Evolutionary conservation across 495 filamentous ascomycete species (phyloP), one percentile per base, ranked within the genome.

Genomic region (Penicillium silybi): DNA sequence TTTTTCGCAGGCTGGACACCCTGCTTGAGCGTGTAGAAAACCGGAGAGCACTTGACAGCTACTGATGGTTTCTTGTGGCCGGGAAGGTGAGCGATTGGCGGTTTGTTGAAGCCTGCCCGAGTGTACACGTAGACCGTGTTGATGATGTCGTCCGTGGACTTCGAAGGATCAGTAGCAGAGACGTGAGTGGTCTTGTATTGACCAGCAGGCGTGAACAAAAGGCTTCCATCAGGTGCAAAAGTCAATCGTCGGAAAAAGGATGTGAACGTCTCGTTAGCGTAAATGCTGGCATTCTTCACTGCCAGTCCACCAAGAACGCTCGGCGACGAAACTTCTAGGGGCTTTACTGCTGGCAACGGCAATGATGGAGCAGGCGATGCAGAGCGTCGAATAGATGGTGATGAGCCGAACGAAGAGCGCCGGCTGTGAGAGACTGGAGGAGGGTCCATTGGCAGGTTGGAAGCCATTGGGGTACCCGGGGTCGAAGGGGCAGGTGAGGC

Each of bases 101-200:
- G 91, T 65, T 92, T 97, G 68, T 96, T 97, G 59, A 99, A 88
- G 11, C 95, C 95, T 16, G 90, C 95, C 52, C 95, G 81, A 0
- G 92, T 97, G 64, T 99, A 99, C 41, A 99, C 90, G 69, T 97
- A 99, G 23, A 97, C 95, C 0, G 95, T 99, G 63, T 99, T 99
- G 69, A 87, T 89, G 34, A 96, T 78, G 37, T 99, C 92, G 53
- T 90, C 92, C 0, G 80, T 77, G 2, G 81, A 79, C 67, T 91
- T 95, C 2, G 75, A 68, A 25, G 84, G 77, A 41, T 96, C 91
- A 9, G 71, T 69, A 8, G 76, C 58, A n/a, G 79, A 77, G 37
- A 85, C 79, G 57, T 89, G 83, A 40, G 90, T 83, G 1, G 85
- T 87, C 64, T 95, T 92, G 66, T 90, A 97, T 67, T 99, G 95